phyloP scores from a whole-genome alignment of 768 basidiomycete genomes.

The Tephrocybe rancida region DNA sequence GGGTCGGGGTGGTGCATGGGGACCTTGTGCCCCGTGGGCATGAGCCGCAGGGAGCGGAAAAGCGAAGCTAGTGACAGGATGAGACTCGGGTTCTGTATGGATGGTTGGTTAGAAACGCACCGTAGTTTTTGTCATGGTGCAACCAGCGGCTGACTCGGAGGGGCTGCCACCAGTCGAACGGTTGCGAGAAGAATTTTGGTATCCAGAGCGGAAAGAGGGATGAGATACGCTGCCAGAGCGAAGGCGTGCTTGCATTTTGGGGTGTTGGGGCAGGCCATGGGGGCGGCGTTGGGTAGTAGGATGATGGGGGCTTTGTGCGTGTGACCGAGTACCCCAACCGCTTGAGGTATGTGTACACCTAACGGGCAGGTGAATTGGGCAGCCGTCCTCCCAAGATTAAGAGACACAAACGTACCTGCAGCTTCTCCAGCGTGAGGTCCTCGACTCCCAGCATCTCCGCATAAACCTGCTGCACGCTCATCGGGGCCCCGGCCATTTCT shows the following conservation, averaged over 20 bases:
- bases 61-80: slow-evolving; percentile 52
- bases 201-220: slow-evolving; percentile 34
- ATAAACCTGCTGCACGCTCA: slow-evolving; percentile 92
- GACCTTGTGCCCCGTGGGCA: slow-evolving; percentile 63
- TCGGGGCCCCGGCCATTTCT: slow-evolving; percentile 64
- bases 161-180: slow-evolving; percentile 69
- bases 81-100: background rate
- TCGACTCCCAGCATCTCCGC: slow-evolving; percentile 82
- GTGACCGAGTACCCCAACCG: slow-evolving; percentile 90
- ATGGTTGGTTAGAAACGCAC: slow-evolving; percentile 33
- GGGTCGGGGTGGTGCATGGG: slow-evolving; percentile 41
- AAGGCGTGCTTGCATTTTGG: slow-evolving; percentile 15
- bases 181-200: slow-evolving; percentile 27
- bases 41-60: slow-evolving; percentile 70
- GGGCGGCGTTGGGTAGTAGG: slow-evolving; percentile 41
- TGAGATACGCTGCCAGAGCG: slow-evolving; percentile 36
- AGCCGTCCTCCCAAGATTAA: background rate
- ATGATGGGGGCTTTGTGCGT: slow-evolving; percentile 47
- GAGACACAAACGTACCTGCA: slow-evolving; percentile 62
- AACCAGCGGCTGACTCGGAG: slow-evolving; percentile 49
- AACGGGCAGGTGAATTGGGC: background rate
- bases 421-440: slow-evolving; percentile 79
- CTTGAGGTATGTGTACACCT: slow-evolving; percentile 94
- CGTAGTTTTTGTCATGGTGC: slow-evolving; percentile 51
- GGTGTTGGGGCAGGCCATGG: slow-evolving; percentile 24